These are phyloP conservation scores for Drosera spatulata DNA, from an alignment of 179 eudicot genomes.

Conservation along the genomic window DNA sequence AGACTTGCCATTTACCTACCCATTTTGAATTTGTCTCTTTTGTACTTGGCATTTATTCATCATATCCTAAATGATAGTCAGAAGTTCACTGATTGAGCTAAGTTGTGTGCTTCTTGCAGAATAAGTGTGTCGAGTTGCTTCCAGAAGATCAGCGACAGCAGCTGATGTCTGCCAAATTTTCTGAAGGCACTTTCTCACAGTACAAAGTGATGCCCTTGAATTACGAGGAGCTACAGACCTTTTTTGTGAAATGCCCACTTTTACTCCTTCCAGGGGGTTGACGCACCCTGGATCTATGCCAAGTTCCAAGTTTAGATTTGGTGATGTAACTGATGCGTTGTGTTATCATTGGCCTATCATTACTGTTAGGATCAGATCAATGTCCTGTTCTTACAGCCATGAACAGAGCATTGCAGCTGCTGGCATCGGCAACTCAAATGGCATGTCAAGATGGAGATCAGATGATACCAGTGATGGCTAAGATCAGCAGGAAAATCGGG, in stretches of 20 bases:
- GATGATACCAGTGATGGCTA: too few species aligned
- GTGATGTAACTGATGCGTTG: slow-evolving; percentile 5
- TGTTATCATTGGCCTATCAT: too few species aligned
- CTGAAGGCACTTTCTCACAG: slow-evolving; percentile 23
- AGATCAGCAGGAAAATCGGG: too few species aligned
- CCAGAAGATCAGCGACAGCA: slow-evolving; percentile 70
- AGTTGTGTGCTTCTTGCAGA: slow-evolving; percentile 23
- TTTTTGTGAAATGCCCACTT: slow-evolving; percentile 16
- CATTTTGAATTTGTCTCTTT: too few species aligned
- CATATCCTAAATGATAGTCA: too few species aligned
- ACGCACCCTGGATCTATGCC: slow-evolving; percentile 16
- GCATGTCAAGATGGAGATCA: too few species aligned
- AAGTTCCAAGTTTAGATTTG: slow-evolving; percentile 13
- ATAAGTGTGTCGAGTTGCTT: slow-evolving; percentile 60
- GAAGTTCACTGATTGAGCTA: background rate
- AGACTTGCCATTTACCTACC: too few species aligned
- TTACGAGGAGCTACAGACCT: slow-evolving; percentile 19
- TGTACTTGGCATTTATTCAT: too few species aligned
- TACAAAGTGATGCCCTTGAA: slow-evolving; percentile 15
- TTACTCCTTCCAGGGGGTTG: slow-evolving; percentile 19
- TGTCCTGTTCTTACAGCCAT: too few species aligned
- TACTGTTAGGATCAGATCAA: too few species aligned
- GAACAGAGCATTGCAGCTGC: too few species aligned
- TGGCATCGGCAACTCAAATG: too few species aligned
- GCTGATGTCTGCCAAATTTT: slow-evolving; percentile 47